Evolutionary conservation across 352 stramenopile genomes (phyloP).

Genomic region (Phytophthora sojae): DNA sequence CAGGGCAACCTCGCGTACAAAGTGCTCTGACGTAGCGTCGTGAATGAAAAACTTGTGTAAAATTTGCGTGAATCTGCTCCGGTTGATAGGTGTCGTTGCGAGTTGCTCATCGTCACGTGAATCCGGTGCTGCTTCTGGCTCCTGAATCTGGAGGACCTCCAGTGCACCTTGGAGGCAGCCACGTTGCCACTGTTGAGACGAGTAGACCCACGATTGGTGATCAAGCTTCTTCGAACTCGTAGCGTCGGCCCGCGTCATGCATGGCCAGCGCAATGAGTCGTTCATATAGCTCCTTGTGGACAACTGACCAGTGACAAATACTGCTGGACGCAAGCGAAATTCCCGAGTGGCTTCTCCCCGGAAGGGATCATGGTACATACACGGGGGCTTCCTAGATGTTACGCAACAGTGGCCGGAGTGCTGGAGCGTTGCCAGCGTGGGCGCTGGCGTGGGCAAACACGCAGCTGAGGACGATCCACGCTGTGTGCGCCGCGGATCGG

Average conservation of each 20-base stretch:
- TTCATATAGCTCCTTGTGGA: too few relatives aligned
- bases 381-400: too few relatives aligned
- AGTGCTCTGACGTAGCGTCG: constrained; percentile 26
- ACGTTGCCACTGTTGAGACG: not conserved
- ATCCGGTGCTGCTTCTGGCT: not conserved
- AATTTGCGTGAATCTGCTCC: constrained; percentile 9
- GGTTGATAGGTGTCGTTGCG: not conserved
- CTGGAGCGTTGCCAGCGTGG: constrained; percentile 10
- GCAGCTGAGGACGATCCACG: constrained; percentile 16
- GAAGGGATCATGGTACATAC: too few relatives aligned
- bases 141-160: too few relatives aligned
- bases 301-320: too few relatives aligned
- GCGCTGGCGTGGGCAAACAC: not conserved
- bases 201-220: not conserved
- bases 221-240: not conserved
- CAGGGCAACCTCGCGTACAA: constrained; percentile 31
- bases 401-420: too few relatives aligned
- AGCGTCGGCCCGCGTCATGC: too few relatives aligned
- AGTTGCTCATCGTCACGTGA: not conserved
- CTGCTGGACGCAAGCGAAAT: too few relatives aligned
- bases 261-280: too few relatives aligned
- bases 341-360: too few relatives aligned
- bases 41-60: not conserved
- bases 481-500: constrained; percentile 17
- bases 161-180: too few relatives aligned